A percentile compares a stretch with the other conserved stretches of the same genome.
Conservation (phyloP, 805 yeast genomes). For the Myxozyma monticola region DNA sequence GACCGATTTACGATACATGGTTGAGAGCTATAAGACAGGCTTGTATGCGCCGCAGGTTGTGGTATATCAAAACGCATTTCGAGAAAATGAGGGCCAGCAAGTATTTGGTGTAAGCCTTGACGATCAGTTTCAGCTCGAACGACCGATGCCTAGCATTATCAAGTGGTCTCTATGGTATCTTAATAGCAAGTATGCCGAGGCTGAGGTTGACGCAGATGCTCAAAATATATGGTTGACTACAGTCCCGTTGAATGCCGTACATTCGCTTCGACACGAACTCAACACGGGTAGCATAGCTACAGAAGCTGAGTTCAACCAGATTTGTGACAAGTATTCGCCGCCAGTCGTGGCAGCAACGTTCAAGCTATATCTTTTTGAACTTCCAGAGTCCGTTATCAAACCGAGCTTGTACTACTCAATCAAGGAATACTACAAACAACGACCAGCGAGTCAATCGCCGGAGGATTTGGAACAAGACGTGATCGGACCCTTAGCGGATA, state of each 20-base stretch:
- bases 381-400: constrained; percentile 76
- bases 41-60: constrained; percentile 68
- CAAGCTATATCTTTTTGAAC: constrained; percentile 71
- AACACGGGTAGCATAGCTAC: constrained; percentile 40
- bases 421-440: constrained; percentile 62
- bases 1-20: constrained; percentile 62
- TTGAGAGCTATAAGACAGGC: constrained; percentile 72
- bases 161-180: constrained; percentile 63
- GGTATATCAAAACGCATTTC: constrained; percentile 45
- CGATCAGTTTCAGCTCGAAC: constrained; percentile 56
- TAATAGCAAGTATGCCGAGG: constrained; percentile 65
- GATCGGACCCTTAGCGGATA: constrained; percentile 45
- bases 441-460: too few relatives aligned
- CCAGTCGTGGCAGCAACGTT: constrained; percentile 65
- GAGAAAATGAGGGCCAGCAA: not conserved
- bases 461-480: constrained; percentile 32
- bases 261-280: constrained; percentile 57
- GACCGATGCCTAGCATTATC: constrained; percentile 69
- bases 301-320: constrained; percentile 28
- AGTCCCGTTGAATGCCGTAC: constrained; percentile 60
- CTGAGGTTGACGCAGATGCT: constrained; percentile 67
- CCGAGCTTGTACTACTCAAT: constrained; percentile 64
- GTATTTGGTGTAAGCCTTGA: not conserved
- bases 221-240: constrained; percentile 67
- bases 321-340: constrained; percentile 47